Evolutionary conservation across 306 rosid species (phyloP).

Genomic region (Gynostemma pentaphyllum): DNA sequence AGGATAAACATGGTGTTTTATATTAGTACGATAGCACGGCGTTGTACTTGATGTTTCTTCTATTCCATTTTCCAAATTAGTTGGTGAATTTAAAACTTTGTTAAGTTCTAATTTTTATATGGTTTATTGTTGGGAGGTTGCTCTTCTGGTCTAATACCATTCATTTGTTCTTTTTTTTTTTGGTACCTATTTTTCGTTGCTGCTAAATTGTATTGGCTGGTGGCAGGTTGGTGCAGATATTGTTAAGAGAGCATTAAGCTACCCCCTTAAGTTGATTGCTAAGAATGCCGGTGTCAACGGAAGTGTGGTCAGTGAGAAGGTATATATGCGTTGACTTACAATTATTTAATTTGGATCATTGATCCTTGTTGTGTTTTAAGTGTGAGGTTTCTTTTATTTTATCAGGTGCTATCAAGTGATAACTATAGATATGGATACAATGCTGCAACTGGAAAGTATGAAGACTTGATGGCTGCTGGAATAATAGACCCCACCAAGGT

Average conservation of each 20-base stretch:
- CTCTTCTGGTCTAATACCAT: not conserved
- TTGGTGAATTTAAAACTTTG: not conserved
- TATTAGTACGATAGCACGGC: not conserved
- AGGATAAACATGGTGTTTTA: not conserved
- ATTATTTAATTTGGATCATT: not conserved
- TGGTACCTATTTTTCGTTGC: not conserved
- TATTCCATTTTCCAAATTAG: not conserved
- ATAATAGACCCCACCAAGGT: slow-evolving; percentile 99
- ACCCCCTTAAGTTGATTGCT: slow-evolving; percentile 90
- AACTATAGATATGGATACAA: slow-evolving; percentile 66
- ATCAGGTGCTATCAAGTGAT: slow-evolving; percentile 77
- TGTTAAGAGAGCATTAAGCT: slow-evolving; percentile 84
- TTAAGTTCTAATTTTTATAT: not conserved
- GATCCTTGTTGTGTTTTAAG: not conserved
- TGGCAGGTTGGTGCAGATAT: slow-evolving; percentile 95
- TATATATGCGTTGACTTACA: slow-evolving; percentile 8
- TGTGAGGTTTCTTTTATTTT: not conserved
- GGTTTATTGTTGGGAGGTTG: not conserved
- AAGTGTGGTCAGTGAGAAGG: slow-evolving; percentile 98
- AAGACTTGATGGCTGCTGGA: slow-evolving; percentile 96
- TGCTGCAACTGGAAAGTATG: slow-evolving; percentile 94
- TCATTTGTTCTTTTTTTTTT: not conserved
- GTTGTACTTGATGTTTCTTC: not conserved
- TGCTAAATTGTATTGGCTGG: not conserved
- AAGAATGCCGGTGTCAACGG: slow-evolving; percentile 99